Evolutionary conservation across 2,329 filamentous ascomycete species (phyloP).

Genomic region (Fusarium sp.): DNA sequence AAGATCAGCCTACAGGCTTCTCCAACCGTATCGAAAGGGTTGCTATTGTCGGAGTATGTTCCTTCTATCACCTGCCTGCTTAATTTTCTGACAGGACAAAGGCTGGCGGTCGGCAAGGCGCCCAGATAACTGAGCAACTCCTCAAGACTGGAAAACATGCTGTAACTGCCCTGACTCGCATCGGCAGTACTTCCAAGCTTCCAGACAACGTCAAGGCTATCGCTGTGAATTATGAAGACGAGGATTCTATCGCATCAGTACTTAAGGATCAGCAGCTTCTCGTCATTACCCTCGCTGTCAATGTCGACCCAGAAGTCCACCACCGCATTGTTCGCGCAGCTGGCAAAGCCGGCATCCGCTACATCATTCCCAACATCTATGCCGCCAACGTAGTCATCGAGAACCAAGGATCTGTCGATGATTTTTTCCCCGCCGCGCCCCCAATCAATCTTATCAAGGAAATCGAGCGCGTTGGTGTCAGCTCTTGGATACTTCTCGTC

Average conservation of each 20-base stretch:
- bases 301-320: conserved; percentile 51
- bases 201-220: conserved; percentile 53
- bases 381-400: conserved; percentile 41
- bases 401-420: neutral
- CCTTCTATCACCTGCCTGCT: too few species aligned
- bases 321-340: conserved; percentile 56
- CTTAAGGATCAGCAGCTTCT: conserved; percentile 61
- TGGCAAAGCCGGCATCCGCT: conserved; percentile 55
- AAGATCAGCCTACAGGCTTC: conserved; percentile 1
- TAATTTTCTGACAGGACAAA: too few species aligned
- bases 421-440: neutral
- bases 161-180: conserved; percentile 60
- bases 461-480: conserved; percentile 5
- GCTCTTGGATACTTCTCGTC: conserved; percentile 7
- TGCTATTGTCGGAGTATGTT: conserved; percentile 55
- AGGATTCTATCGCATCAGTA: conserved; percentile 53
- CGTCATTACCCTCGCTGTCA: conserved; percentile 55
- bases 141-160: conserved; percentile 57
- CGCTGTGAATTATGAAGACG: conserved; percentile 53
- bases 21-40: conserved; percentile 39
- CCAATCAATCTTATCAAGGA: neutral
- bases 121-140: conserved; percentile 50
- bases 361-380: conserved; percentile 58
- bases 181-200: conserved; percentile 49
- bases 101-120: conserved; percentile 50